These are phyloP conservation scores for Vaucheria bursata DNA, from an alignment of 352 stramenopile genomes.

Conservation along the genomic window DNA sequence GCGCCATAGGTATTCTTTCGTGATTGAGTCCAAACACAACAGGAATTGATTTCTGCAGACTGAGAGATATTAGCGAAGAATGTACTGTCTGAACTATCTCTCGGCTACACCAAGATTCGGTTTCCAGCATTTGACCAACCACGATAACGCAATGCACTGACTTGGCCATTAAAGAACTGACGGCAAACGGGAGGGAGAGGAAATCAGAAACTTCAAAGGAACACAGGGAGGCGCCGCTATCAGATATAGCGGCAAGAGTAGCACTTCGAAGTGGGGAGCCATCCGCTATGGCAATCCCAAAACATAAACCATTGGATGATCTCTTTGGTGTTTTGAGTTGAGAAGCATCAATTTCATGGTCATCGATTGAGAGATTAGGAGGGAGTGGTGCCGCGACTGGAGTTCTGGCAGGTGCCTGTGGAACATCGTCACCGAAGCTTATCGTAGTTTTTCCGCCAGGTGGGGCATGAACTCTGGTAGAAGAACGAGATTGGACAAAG, in stretches of 20 bases:
- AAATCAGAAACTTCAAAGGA: background rate
- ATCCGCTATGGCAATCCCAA: background rate
- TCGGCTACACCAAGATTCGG: background rate
- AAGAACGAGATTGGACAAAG: slow-evolving; percentile 44
- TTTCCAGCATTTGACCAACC: background rate
- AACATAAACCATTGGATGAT: background rate
- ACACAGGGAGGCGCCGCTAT: background rate
- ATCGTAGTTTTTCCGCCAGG: slow-evolving; percentile 50
- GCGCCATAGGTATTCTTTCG: no score
- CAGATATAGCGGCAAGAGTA: background rate
- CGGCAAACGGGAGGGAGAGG: slow-evolving; percentile 1
- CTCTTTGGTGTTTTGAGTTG: no score
- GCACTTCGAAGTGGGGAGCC: background rate
- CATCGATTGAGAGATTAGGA: background rate
- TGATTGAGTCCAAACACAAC: slow-evolving; percentile 8
- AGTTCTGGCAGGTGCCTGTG: no score
- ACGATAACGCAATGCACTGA: background rate
- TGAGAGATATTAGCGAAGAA: background rate
- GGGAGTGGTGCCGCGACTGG: background rate
- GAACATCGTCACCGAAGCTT: slow-evolving; percentile 27
- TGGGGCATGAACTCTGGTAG: slow-evolving; percentile 45
- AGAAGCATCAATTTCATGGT: no score
- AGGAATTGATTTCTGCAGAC: background rate
- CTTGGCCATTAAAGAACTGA: background rate
- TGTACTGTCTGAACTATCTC: background rate